Evolutionary conservation across 805 yeast genomes (phyloP), one percentile per base, ranked within the genome.

Genomic region (Wickerhamomyces kurtzmanii): DNA sequence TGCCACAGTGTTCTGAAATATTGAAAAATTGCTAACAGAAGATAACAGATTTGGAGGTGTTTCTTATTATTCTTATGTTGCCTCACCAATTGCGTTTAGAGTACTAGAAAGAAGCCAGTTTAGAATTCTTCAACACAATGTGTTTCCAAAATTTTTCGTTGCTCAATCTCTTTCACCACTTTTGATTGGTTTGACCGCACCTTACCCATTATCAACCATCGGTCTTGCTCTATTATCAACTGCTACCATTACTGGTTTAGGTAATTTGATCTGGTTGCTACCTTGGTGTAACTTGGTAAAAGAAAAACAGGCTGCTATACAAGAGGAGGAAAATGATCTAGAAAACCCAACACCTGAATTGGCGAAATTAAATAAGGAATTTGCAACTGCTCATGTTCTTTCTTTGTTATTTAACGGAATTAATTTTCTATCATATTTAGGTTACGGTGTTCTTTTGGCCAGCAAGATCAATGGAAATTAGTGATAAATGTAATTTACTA

Each of bases 71-170:
- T 71, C 83, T 1, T 77, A 68, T 47, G 56, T 77, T 31, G 75
- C 75, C 2, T 70, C 84, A 3, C 76, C 79, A 17, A 57, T 74
- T 24, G 86, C 91, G 6, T 81, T 80, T 65, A 73, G 76, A 44
- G 65, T 65, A 9, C 63, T 86, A 32, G 73, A 78, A 25, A 61
- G 79, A 36, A 75, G 78, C 31, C 75, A 81, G 43, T 86, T 86
- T 52, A 71, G 86, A 17, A 53, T 55, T n/a, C 64, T 86, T 32
- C 95, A 87, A 53, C 65, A 68, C 42, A 62, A 68, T 29, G 66
- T 83, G 15, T 83, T 86, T 55, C 95, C 94, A 10, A 55, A 61
- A n/a, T 85, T 78, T 52, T 86, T 86, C 55, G 51, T 68, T 12
- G 66, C 82, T 29, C 94, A 86, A 51, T 51, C 84, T 0, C 38